phyloP scores from a whole-genome alignment of 176 grass and related monocot species.

The barley (Hordeum vulgare) region MorexV3_pseudomolecules_assembly NC_058521.1:397454180-397454679 shows the following conservation, averaged over 20 bases:
- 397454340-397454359: constrained; percentile 80
- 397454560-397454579: constrained; percentile 66
- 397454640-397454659: constrained; percentile 61
- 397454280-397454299: constrained; percentile 23
- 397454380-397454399: constrained; percentile 95
- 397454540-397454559: constrained; percentile 52
- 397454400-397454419: constrained; percentile 63
- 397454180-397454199: constrained; percentile 47
- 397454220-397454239: constrained; percentile 47
- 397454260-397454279: constrained; percentile 61
- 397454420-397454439: constrained; percentile 7
- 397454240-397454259: constrained; percentile 45
- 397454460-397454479: constrained; percentile 44
- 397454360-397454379: constrained; percentile 51
- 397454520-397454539: neutral
- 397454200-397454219: constrained; percentile 37
- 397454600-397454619: constrained; percentile 41
- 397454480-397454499: constrained; percentile 50
- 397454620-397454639: constrained; percentile 94
- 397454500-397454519: constrained; percentile 51
- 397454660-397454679: constrained; percentile 75
- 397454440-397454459: constrained; percentile 70
- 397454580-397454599: constrained; percentile 66
- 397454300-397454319: neutral
- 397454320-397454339: neutral